Evolutionary conservation across 2,329 filamentous ascomycete genomes (phyloP).

Genomic region (Colletotrichum coccodes): DNA sequence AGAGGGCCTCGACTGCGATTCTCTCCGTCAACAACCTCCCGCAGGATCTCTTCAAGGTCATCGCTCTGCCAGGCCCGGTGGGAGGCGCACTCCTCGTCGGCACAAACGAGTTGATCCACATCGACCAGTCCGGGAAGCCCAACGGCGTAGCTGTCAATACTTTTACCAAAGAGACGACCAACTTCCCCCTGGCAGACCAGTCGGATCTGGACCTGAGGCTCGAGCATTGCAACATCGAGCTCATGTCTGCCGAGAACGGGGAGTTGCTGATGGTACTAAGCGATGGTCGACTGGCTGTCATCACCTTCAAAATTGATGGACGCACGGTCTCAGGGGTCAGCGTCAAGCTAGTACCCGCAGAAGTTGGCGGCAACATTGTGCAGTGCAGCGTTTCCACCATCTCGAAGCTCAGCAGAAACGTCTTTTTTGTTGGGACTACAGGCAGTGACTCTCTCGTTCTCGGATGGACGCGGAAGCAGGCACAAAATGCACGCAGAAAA

Average conservation of each 20-base stretch:
- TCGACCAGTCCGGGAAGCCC: conserved; percentile 94
- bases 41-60: conserved; percentile 84
- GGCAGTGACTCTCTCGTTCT: conserved; percentile 83
- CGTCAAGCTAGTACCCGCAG: conserved; percentile 71
- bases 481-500: conserved; percentile 69
- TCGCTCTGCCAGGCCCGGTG: conserved; percentile 85
- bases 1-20: conserved; percentile 91
- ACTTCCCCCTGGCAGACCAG: conserved; percentile 88
- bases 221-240: conserved; percentile 83
- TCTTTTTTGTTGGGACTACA: conserved; percentile 88
- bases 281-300: conserved; percentile 77
- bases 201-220: conserved; percentile 81
- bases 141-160: conserved; percentile 94
- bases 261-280: conserved; percentile 87
- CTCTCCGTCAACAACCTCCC: conserved; percentile 87
- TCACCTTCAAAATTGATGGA: conserved; percentile 89
- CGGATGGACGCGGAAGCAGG: conserved; percentile 78
- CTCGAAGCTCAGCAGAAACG: conserved; percentile 72
- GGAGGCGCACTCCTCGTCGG: conserved; percentile 90
- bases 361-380: conserved; percentile 72
- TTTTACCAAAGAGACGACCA: conserved; percentile 84
- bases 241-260: conserved; percentile 79
- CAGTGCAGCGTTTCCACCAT: conserved; percentile 75
- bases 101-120: conserved; percentile 90
- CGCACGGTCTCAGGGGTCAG: conserved; percentile 88